Evolutionary conservation across 2,329 filamentous ascomycete genomes (phyloP), one percentile per base, ranked within the genome.

Genomic region (Calonectria pseudoturangicola): DNA sequence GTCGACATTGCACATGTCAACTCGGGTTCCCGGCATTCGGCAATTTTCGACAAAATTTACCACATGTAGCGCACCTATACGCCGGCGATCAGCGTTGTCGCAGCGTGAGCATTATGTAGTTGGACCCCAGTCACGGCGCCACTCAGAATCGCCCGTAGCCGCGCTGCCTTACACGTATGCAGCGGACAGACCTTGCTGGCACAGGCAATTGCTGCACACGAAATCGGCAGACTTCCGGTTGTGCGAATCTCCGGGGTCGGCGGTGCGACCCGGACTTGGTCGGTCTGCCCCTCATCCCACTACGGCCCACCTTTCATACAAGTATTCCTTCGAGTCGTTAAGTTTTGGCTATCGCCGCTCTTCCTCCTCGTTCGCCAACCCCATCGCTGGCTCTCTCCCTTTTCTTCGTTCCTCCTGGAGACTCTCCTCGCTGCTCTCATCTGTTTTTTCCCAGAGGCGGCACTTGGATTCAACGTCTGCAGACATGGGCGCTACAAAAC

Each of bases 401-500:
- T 56, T 41, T 25, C 51, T 47, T 58, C 51, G 56, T 39, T 47
- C 41, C 51, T 33, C 51, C 62, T 47, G 62, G 25, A 71, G 64
- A 69, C 63, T 72, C 63, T 72, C 60, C 25, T 58, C 62, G 8
- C 47, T 54, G 28, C 47, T 36, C 36, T 33, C 68, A 43, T 72
- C 68, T 28, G 68, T 48, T 54, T 47, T 67, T 43, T 16, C 65
- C 9, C 75, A 79, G 74, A 76, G 74, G 76, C 80, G 80, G 76
- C 73, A 75, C 71, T 89, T 88, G 79, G 85, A 86, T 50, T 85
- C 86, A 78, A 91, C 89, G 75, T 79, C 87, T 79, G 82, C 86
- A 85, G 88, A 86, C 82, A 98, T 98, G 96, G 91, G 92, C 79
- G 96, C 95, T 78, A 91, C 90, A 80, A 98, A 95, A 89, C 97